A percentile compares a stretch with the other conserved stretches of the same genome.
These are phyloP conservation scores for Lithohypha guttulata DNA, from an alignment of 2,329 filamentous ascomycete species.

Conservation along the genomic window DNA sequence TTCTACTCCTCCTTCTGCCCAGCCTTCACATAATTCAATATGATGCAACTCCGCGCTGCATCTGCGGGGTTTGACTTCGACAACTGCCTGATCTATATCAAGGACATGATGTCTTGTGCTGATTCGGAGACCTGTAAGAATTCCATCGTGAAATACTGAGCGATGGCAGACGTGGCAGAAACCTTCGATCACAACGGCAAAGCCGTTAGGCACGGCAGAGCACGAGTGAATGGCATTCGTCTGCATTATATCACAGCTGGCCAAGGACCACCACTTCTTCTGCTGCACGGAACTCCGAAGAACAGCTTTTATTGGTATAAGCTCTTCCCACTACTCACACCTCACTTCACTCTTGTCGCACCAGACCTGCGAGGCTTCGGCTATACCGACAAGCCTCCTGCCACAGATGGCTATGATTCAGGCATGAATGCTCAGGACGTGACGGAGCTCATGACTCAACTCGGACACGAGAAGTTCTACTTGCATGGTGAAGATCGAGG, in stretches of 20 bases:
- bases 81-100: too few species aligned
- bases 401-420: slow-evolving; percentile 18
- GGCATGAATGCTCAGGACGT: slow-evolving; percentile 44
- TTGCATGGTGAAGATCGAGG: slow-evolving; percentile 49
- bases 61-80: too few species aligned
- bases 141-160: too few species aligned
- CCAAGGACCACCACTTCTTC: slow-evolving; percentile 32
- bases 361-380: slow-evolving; percentile 46
- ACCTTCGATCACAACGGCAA: slow-evolving; percentile 8
- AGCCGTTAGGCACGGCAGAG: slow-evolving; percentile 3
- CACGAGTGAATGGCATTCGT: slow-evolving; percentile 24
- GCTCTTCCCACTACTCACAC: slow-evolving; percentile 31
- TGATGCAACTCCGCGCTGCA: too few species aligned
- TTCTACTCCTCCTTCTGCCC: too few species aligned
- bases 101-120: too few species aligned
- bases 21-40: too few species aligned
- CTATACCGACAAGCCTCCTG: slow-evolving; percentile 36
- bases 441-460: slow-evolving; percentile 35
- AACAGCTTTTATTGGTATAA: slow-evolving; percentile 44
- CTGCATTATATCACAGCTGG: slow-evolving; percentile 36
- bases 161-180: slow-evolving; percentile 1
- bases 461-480: slow-evolving; percentile 34
- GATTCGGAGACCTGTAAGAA: too few species aligned
- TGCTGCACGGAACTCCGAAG: slow-evolving; percentile 46
- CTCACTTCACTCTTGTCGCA: slow-evolving; percentile 35